A percentile compares a stretch with the other conserved stretches of the same genome.
Evolutionary conservation across 2,329 filamentous ascomycete species (phyloP).

Genomic region (Lojkania enalia): DNA sequence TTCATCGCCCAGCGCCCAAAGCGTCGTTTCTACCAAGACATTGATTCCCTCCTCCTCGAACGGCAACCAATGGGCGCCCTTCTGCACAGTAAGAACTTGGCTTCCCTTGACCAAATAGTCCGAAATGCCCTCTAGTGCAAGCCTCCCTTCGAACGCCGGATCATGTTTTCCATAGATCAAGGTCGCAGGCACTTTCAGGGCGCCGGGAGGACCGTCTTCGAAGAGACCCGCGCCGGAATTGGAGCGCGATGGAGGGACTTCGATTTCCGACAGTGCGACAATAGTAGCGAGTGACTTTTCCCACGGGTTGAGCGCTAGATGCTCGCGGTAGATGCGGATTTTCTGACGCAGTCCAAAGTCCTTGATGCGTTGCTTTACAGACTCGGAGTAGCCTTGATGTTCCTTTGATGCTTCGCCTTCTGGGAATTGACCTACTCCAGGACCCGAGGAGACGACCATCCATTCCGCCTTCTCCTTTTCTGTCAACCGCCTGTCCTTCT

Average conservation of each 20-base stretch:
- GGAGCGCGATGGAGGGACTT: constrained; percentile 13
- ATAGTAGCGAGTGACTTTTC: constrained; percentile 56
- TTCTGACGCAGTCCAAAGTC: constrained; percentile 56
- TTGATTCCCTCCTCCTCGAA: constrained; percentile 50
- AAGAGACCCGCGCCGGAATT: constrained; percentile 47
- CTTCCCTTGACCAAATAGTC: constrained; percentile 56
- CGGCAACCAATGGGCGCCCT: constrained; percentile 58
- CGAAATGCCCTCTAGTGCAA: constrained; percentile 57
- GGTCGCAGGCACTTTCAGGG: constrained; percentile 56
- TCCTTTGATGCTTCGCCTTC: constrained; percentile 19
- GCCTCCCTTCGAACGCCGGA: constrained; percentile 52
- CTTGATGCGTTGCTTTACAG: constrained; percentile 44
- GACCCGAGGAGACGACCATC: constrained; percentile 57
- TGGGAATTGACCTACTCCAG: constrained; percentile 51
- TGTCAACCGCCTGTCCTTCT: constrained; percentile 13
- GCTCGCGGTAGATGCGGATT: constrained; percentile 59
- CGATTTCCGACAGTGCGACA: constrained; percentile 51
- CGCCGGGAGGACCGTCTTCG: constrained; percentile 49
- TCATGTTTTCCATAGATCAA: constrained; percentile 59
- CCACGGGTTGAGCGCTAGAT: constrained; percentile 52
- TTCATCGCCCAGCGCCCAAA: constrained; percentile 35
- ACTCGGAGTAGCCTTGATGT: constrained; percentile 46
- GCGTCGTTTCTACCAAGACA: constrained; percentile 47
- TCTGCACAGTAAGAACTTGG: constrained; percentile 55
- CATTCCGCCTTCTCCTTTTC: constrained; percentile 46